Percentiles rank a stretch among this genome's conserved stretches.
These are phyloP conservation scores for Yamagishiella unicocca DNA, from an alignment of 139 green algal species.

Conservation along the genomic window DNA sequence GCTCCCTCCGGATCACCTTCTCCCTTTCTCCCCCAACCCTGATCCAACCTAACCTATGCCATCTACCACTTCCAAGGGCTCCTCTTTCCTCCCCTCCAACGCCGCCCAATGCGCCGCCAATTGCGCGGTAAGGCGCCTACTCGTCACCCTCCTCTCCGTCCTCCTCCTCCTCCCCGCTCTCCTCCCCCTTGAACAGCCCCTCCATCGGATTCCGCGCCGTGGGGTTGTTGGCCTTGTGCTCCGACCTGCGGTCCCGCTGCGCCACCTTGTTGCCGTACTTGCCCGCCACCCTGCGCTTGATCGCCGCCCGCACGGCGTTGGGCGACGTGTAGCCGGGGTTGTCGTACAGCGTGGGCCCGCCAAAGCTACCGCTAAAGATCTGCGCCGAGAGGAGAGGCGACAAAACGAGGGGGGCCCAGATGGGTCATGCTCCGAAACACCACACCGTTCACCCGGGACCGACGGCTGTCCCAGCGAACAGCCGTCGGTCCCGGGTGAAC, in stretches of 20 bases:
- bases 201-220: slow-evolving; percentile 68
- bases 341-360: slow-evolving; percentile 91
- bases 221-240: slow-evolving; percentile 71
- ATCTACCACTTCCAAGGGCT: neutral
- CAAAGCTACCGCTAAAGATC: slow-evolving; percentile 92
- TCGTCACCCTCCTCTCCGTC: neutral
- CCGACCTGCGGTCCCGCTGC: slow-evolving; percentile 72
- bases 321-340: slow-evolving; percentile 94
- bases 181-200: slow-evolving; percentile 71
- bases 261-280: slow-evolving; percentile 90
- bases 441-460: too few species aligned
- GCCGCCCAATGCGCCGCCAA: neutral
- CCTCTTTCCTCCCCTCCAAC: neutral
- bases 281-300: slow-evolving; percentile 80
- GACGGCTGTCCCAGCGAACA: too few species aligned
- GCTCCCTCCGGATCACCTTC: too few species aligned
- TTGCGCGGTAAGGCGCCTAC: too few species aligned
- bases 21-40: neutral
- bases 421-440: too few species aligned
- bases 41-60: neutral
- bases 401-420: neutral
- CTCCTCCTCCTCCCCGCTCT: neutral
- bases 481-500: too few species aligned
- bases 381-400: neutral
- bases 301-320: slow-evolving; percentile 80